Base-by-base conservation (phyloP, 2,329 filamentous ascomycete genomes). In the Lizonia empirigonia region DNA sequence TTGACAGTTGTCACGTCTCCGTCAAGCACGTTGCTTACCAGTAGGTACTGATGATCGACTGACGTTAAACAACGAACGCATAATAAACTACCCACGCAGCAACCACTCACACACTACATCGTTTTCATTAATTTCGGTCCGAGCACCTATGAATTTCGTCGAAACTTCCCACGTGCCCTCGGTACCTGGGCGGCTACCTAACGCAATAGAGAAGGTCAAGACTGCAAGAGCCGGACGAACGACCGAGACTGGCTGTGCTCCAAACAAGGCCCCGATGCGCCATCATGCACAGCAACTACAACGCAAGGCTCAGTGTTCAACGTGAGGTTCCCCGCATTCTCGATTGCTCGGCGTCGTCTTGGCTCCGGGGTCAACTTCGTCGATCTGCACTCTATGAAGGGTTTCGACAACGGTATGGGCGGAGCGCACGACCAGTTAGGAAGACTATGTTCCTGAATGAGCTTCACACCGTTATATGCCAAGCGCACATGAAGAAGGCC, bases 141-240 rank as follows among this genome's bases (percentile, higher is more conserved):
- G 23, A 34, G 37, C 49, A 52, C 42, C 42, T 42, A 44, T 42
- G 13, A 32, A 26, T 44, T 44, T 38, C 5, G 37, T 32, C 38
- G 38, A 33, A 15, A 7, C 29, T 53, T 24, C 38, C 50, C 53
- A 54, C 54, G 46, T 56, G 54, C 47, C 37, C 38, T 37, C 29
- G 38, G 52, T 36, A 32, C 27, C 20, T 41, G 8, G 15, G 27
- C 42, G 46, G 47, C 29, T 37, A 23, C 8, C 58, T 64, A 64
- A 64, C 56, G 53, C 51, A 26, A 63, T 58, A 13, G 41, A 63
- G 61, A 59, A 64, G 62, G 62, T 64, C 60, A 58, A 53, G 55
- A 44, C 48, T 27, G 20, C 38, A 22, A 30, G 44, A 55, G 41
- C 53, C 37, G 46, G 37, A 40, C 36, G 41, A 45, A 39, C 55